Evolutionary conservation across 2,329 filamentous ascomycete species (phyloP), one percentile per base, ranked within the genome.

Genomic region (Chrysoporthe austroafricana): DNA sequence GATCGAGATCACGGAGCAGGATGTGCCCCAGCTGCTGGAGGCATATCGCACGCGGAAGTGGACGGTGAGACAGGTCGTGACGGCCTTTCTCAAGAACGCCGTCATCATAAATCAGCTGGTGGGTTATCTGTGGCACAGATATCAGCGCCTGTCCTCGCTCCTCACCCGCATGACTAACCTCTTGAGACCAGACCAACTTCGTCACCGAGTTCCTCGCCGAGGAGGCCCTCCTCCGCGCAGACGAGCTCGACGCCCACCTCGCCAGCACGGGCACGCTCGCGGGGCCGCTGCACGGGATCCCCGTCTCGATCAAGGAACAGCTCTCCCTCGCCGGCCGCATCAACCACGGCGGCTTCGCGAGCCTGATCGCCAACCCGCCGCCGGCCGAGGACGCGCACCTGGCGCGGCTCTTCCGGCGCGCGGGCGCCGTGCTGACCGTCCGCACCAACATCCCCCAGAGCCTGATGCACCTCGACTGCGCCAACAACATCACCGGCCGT

Each of bases 31-130:
- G 18, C 72, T 81, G 32, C 69, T 77, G 39, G 64, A 69, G n/a
- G 69, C 69, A 56, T 70, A 70, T 13, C 48, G 42, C 26, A 13
- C 0, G 64, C 70, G 58, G 72, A 73, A 44, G 73, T 79, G 52
- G 63, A 74, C 76, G 73, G 79, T 78, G 74, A 74, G 79, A 21
- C 62, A 76, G 7, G 77, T 82, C 3, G 75, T 77, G 1, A 75
- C 74, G 2, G 83, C 82, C 1, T 85, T 85, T 68, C 82, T 82
- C 64, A 85, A 85, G 70, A 77, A 83, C 18, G 81, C 83, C 3
- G 80, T 82, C 1, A 78, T 85, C 26, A 81, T 81, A 0, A 82
- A 85, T 50, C 83, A 85, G 69, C 76, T 82, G 48, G 73, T 75
- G 48, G 68, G 59, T 26, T 26, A 2, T 26, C 26, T 26, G 26